These are phyloP conservation scores for Glycine soja DNA, from an alignment of 306 rosid species.

Conservation along the genomic window DNA sequence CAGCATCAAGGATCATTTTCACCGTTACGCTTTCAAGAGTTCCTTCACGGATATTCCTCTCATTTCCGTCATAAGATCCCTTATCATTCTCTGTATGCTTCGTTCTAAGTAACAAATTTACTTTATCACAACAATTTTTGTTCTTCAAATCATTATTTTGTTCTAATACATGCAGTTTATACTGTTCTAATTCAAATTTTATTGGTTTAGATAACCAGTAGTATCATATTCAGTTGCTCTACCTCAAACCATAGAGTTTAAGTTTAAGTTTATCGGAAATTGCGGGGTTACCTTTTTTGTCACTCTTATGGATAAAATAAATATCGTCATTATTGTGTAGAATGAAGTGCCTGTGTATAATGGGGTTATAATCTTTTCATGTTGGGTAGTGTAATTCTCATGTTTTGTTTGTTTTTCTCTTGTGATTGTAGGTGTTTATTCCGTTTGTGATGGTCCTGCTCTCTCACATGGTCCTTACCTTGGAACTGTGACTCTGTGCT, in stretches of 20 bases:
- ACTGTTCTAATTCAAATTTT: neutral
- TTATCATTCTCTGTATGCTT: slow-evolving; percentile 73
- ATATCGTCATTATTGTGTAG: neutral
- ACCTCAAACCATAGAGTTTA: neutral
- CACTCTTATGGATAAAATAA: neutral
- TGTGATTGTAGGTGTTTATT: slow-evolving; percentile 81
- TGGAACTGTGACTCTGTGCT: slow-evolving; percentile 85
- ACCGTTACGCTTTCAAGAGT: slow-evolving; percentile 87
- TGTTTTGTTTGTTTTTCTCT: neutral
- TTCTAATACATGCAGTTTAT: neutral
- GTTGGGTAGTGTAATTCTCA: slow-evolving; percentile 17
- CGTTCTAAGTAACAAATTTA: slow-evolving; percentile 1
- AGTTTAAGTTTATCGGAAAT: slow-evolving; percentile 1
- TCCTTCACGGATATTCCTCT: slow-evolving; percentile 90
- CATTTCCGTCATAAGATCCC: slow-evolving; percentile 84
- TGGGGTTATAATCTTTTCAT: neutral
- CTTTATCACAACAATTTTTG: neutral
- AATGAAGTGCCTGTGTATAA: neutral
- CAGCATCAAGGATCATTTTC: slow-evolving; percentile 71
- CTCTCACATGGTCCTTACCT: slow-evolving; percentile 94
- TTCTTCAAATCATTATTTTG: neutral
- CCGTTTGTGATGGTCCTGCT: slow-evolving; percentile 89
- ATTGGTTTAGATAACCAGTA: neutral
- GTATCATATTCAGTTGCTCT: slow-evolving; percentile 14
- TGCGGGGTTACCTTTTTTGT: neutral